These are phyloP conservation scores for Fusarium pseudoanthophilum DNA, from an alignment of 2,329 filamentous ascomycete genomes.

Conservation along the genomic window DNA sequence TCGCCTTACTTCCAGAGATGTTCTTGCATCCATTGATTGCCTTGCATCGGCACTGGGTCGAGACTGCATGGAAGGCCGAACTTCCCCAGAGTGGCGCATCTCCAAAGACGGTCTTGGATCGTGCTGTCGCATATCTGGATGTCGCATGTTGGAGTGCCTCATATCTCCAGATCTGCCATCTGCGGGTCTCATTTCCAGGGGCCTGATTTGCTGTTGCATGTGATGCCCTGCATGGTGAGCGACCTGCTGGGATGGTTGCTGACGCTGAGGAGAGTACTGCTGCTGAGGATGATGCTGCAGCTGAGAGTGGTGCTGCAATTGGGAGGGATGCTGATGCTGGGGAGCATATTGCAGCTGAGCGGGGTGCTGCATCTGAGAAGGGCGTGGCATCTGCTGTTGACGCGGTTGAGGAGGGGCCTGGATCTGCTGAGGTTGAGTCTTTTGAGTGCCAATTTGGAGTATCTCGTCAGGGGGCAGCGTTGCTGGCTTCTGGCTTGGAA, in stretches of 20 bases:
- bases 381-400: constrained; percentile 18
- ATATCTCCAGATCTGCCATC: constrained; percentile 19
- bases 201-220: constrained; percentile 28
- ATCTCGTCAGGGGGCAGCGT: constrained; percentile 36
- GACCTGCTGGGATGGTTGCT: constrained; percentile 31
- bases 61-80: constrained; percentile 26
- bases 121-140: constrained; percentile 24
- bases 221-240: constrained; percentile 23
- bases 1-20: constrained; percentile 40
- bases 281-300: constrained; percentile 14
- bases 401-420: constrained; percentile 24
- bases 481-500: constrained; percentile 61
- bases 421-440: constrained; percentile 20
- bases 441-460: constrained; percentile 31
- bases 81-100: constrained; percentile 33
- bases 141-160: constrained; percentile 15
- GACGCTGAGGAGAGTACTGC: constrained; percentile 21
- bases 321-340: constrained; percentile 2
- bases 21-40: constrained; percentile 27
- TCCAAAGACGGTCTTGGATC: constrained; percentile 32
- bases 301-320: constrained; percentile 21
- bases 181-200: constrained; percentile 15
- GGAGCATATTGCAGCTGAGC: background rate
- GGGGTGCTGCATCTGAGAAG: constrained; percentile 13
- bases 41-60: constrained; percentile 29